phyloP scores from a whole-genome alignment of 2,329 filamentous ascomycete genomes.

The Hirsutella minnesotensis region DNA sequence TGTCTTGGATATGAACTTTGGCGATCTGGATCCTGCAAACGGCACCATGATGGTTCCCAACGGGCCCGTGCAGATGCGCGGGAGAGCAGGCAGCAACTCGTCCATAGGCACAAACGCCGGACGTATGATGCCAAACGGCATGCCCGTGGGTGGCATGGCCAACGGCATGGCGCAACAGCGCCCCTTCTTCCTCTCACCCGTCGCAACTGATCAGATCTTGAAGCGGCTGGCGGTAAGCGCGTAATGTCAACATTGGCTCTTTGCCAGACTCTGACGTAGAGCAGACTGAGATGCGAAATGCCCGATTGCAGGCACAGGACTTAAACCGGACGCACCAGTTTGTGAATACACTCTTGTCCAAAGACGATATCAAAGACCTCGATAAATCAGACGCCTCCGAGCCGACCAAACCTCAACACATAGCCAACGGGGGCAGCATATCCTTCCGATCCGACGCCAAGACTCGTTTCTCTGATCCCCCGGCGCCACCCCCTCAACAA shows the following conservation, averaged over 20 bases:
- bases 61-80: conserved; percentile 58
- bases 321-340: conserved; percentile 74
- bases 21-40: conserved; percentile 76
- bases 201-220: conserved; percentile 89
- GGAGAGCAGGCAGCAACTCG: conserved; percentile 56
- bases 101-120: conserved; percentile 50
- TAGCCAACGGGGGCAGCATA: conserved; percentile 38
- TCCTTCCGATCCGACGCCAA: conserved; percentile 62
- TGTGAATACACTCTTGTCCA: conserved; percentile 62
- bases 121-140: conserved; percentile 42
- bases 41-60: conserved; percentile 60
- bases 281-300: conserved; percentile 81
- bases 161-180: conserved; percentile 61
- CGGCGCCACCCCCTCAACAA: conserved; percentile 85
- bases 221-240: conserved; percentile 39
- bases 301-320: conserved; percentile 78
- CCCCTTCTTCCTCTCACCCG: conserved; percentile 76
- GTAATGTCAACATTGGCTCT: too few relatives aligned
- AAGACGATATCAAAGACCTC: conserved; percentile 51
- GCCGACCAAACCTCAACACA: conserved; percentile 30
- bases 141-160: conserved; percentile 32
- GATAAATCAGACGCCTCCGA: conserved; percentile 40
- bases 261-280: background rate
- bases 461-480: conserved; percentile 81
- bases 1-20: conserved; percentile 80